Evolutionary conservation across 164 flowering plant species (phyloP), one percentile per base, ranked within the genome.

Genomic region (Sedum album): DNA sequence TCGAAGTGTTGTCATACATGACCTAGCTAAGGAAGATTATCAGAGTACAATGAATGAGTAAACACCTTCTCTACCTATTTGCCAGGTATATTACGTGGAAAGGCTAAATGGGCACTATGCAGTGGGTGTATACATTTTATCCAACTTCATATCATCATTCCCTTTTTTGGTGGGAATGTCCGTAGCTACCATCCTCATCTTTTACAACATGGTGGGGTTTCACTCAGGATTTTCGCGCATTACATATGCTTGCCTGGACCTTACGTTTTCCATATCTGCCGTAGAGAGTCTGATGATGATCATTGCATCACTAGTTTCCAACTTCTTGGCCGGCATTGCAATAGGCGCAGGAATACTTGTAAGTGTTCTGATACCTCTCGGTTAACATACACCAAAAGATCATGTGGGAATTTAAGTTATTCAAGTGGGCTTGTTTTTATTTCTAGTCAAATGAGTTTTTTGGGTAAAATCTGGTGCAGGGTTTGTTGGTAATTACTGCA

Each of bases 401-500:
- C 5, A 35, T 35, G 38, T 3, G 38, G 38, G 7, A 35, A 3
- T 23, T n/a, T 41, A 28, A n/a, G 11, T 6, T 0, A 18, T 21
- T 28, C 7, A 41, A 39, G 42, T 8, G 4, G 42, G 42, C 13
- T 39, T 39, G 42, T 3, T 39, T 39, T 39, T 8, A 39, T 39
- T 39, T 39, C 26, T 28, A 66, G 18, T 10, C 9, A 17, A 17
- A 9, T 5, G 55, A 49, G 65, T 31, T 39, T 30, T 49, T 65
- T 4, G n/a, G 33, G 49, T 42, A 60, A 31, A 20, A 33, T 31
- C 9, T 11, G 10, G 6, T 69, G 68, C 71, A 91, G 96, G 96
- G 93, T n/a, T 82, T 89, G 49, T 71, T 88, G 78, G 88, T 89
- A 93, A 82, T 91, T 93, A 82, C 91, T 1, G 76, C 93, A 18